Evolutionary conservation across 805 yeast genomes (phyloP), one percentile per base, ranked within the genome.

Genomic region (Metschnikowia shivogae): DNA sequence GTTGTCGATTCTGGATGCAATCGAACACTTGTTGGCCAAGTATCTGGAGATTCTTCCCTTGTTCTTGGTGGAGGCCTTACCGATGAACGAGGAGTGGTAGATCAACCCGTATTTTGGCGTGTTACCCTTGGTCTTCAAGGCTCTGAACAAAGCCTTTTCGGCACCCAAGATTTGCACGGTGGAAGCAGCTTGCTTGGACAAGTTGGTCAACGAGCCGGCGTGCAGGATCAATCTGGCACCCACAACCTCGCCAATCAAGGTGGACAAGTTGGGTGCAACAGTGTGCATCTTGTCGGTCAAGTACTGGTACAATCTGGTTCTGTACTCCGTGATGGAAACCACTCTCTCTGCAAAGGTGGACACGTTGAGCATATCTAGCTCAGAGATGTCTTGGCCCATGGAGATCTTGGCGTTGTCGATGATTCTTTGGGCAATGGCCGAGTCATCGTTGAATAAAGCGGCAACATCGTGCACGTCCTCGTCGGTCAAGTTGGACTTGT

Each of bases 21-120:
- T 92, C 34, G 99, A 86, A 81, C 98, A 92, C 74, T 93, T 93
- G 85, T 93, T 93, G 56, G 99, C 99, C 72, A 93, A 77, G 74
- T 90, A 93, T 75, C 99, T 86, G 40, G 99, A 92, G 58, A 93
- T 93, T 80, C 98, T 86, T 72, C 99, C 99, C 82, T 93, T 93
- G 76, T 93, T 93, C 73, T 86, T 86, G 72, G 97, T 97, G 42
- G 95, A 79, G 47, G 99, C 99, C 77, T 92, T 97, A 55, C 99
- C 99, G 57, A 93, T 95, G 54, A 93, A 77, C 27, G 97, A 88
- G 47, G 98, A 96, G 67, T 93, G 98, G 77, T 93, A 93, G 58
- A 93, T 77, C 61, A 93, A 77, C 76, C 99, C 99, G 65, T 93
- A 93, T 71, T 93, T 93, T 64, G 99, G 99, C 51, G 99, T 93